Evolutionary conservation across 768 basidiomycete genomes (phyloP).

Genomic region (Suillus hirtellus): DNA sequence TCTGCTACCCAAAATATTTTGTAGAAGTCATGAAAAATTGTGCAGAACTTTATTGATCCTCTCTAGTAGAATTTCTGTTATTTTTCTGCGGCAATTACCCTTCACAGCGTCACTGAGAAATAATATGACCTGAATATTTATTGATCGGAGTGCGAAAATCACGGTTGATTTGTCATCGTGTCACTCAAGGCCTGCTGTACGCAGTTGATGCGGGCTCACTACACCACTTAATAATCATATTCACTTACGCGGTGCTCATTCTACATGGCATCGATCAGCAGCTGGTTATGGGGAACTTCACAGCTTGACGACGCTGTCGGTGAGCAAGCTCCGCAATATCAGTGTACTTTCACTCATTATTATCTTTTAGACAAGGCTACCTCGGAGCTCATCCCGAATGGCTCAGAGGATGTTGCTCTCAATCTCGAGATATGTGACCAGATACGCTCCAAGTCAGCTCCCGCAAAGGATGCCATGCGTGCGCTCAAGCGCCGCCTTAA

Average conservation of each 20-base stretch:
- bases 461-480: constrained; percentile 85
- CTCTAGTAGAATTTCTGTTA: not conserved
- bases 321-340: constrained; percentile 36
- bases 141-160: constrained; percentile 26
- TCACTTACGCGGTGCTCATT: constrained; percentile 4
- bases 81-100: not conserved
- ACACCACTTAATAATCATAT: not conserved
- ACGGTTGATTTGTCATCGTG: constrained; percentile 16
- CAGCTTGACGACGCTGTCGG: constrained; percentile 84
- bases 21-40: not conserved
- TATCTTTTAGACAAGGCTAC: constrained; percentile 81
- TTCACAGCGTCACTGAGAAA: not conserved
- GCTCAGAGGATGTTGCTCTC: constrained; percentile 87
- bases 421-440: constrained; percentile 97
- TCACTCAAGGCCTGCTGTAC: constrained; percentile 16
- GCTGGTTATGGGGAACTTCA: constrained; percentile 79
- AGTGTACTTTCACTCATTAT: constrained; percentile 11
- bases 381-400: constrained; percentile 81
- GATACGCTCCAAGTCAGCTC: constrained; percentile 87
- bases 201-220: constrained; percentile 2
- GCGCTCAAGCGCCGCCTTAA: constrained; percentile 83
- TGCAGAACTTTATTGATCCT: not conserved
- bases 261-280: constrained; percentile 59
- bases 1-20: not conserved
- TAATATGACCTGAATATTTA: not conserved